A percentile compares a stretch with the other conserved stretches of the same genome.
Conservation (phyloP, 2,329 filamentous ascomycete species). For the Fusarium sp. region DNA sequence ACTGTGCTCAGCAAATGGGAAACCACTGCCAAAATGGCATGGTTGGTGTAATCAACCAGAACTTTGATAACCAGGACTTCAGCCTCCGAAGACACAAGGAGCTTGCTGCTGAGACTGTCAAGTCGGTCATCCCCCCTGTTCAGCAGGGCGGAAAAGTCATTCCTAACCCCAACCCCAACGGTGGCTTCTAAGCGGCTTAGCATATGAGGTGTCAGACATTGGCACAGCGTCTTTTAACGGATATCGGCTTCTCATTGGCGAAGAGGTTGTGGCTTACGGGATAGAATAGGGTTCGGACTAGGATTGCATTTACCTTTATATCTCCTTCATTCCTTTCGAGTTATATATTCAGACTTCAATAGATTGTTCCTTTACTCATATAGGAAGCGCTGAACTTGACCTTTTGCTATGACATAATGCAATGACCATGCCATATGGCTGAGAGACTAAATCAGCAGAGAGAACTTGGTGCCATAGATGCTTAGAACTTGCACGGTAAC, state of each 20-base stretch:
- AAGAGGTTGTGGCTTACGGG: not conserved
- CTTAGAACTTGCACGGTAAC: not conserved
- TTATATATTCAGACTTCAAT: not conserved
- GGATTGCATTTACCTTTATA: not conserved
- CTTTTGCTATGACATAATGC: too few relatives aligned
- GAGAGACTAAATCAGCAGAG: too few relatives aligned
- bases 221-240: not conserved
- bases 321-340: slow-evolving; percentile 13
- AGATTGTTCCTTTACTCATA: not conserved
- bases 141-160: slow-evolving; percentile 52
- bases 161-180: slow-evolving; percentile 55
- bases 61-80: slow-evolving; percentile 51
- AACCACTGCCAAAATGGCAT: slow-evolving; percentile 62
- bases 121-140: slow-evolving; percentile 46
- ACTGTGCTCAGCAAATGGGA: slow-evolving; percentile 55
- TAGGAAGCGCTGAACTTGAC: not conserved
- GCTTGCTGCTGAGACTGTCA: slow-evolving; percentile 47
- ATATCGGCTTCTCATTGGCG: not conserved
- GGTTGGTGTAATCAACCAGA: slow-evolving; percentile 62
- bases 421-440: rapidly evolving
- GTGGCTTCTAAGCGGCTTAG: slow-evolving; percentile 47
- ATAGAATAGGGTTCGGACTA: not conserved
- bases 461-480: rapidly evolving
- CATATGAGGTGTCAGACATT: not conserved
- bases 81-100: slow-evolving; percentile 53